These are phyloP conservation scores for Fusarium musae DNA, from an alignment of 2,329 filamentous ascomycete species.

Conservation along the genomic window DNA sequence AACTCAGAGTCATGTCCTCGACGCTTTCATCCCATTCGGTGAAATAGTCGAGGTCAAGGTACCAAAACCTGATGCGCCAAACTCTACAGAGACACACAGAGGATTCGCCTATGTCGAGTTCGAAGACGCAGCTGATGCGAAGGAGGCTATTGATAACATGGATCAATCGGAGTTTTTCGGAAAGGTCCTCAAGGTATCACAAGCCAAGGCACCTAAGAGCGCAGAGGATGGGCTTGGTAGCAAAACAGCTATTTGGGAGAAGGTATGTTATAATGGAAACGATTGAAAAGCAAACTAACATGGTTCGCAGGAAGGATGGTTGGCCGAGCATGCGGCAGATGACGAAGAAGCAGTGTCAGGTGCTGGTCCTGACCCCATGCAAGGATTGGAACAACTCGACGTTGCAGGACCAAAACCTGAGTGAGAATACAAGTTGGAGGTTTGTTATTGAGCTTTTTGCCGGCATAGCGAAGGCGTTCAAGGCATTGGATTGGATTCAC, in stretches of 20 bases:
- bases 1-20: slow-evolving; percentile 78
- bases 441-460: slow-evolving; percentile 40
- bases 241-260: slow-evolving; percentile 96
- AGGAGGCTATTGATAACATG: slow-evolving; percentile 99
- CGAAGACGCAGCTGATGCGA: slow-evolving; percentile 84
- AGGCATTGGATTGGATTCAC: slow-evolving; percentile 41
- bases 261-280: slow-evolving; percentile 68
- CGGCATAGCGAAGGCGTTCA: slow-evolving; percentile 61
- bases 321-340: slow-evolving; percentile 82
- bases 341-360: slow-evolving; percentile 53
- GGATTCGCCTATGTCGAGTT: slow-evolving; percentile 98
- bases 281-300: slow-evolving; percentile 16
- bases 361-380: slow-evolving; percentile 86
- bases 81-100: slow-evolving; percentile 81
- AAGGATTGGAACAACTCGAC: slow-evolving; percentile 91
- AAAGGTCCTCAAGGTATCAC: slow-evolving; percentile 88
- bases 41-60: slow-evolving; percentile 92
- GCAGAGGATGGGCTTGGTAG: slow-evolving; percentile 88
- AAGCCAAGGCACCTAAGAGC: slow-evolving; percentile 92
- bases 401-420: slow-evolving; percentile 89
- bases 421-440: slow-evolving; percentile 50
- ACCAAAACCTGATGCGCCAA: slow-evolving; percentile 86
- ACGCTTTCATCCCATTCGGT: slow-evolving; percentile 96
- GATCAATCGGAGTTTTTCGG: slow-evolving; percentile 96
- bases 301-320: slow-evolving; percentile 81